A percentile compares a stretch with the other conserved stretches of the same genome.
Conservation (phyloP, 441 rosid genomes). For the Gossypium trilobum region DNA sequence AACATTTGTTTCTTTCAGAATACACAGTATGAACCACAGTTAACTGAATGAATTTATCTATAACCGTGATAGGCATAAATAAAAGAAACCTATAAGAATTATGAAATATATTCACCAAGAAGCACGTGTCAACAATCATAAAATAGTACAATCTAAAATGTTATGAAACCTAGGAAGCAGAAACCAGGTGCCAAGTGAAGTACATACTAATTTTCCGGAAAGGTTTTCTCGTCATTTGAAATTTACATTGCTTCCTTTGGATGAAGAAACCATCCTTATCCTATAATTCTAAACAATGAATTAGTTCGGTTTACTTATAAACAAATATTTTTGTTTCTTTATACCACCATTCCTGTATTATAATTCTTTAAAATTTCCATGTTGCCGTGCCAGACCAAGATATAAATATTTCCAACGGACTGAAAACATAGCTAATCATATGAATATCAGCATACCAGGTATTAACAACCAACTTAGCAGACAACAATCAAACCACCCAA, state of each 20-base stretch:
- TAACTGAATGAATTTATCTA: background rate
- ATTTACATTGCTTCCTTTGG: background rate
- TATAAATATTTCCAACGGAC: background rate
- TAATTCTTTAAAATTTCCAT: background rate
- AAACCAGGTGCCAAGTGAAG: background rate
- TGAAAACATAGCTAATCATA: background rate
- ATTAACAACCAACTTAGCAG: background rate
- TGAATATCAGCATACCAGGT: background rate
- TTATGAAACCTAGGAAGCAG: background rate
- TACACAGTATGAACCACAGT: background rate
- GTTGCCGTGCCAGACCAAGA: background rate
- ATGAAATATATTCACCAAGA: background rate
- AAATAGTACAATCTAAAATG: background rate
- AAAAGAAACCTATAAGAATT: background rate
- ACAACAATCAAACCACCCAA: background rate
- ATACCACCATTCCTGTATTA: background rate
- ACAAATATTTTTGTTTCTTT: background rate
- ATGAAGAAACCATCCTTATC: background rate
- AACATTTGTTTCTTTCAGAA: slow-evolving; percentile 4
- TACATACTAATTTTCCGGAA: background rate
- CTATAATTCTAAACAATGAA: background rate
- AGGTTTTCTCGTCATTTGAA: background rate
- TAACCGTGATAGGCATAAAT: background rate
- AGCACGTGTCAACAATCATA: background rate
- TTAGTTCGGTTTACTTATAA: background rate